These are phyloP conservation scores for Serpula lacrymans DNA, from an alignment of 768 basidiomycete genomes.

Conservation along the genomic window DNA sequence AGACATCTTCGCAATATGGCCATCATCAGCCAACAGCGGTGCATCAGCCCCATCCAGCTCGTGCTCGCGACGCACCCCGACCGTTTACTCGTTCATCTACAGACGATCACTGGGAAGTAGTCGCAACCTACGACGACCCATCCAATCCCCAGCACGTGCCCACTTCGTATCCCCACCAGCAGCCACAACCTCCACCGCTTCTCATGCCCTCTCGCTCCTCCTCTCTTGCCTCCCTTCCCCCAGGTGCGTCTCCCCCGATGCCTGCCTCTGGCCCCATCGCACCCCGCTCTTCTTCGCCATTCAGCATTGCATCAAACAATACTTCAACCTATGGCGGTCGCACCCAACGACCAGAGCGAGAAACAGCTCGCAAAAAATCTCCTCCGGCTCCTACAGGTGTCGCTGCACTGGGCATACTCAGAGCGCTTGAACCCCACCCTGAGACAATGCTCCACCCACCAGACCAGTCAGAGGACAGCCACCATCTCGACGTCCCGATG, in stretches of 20 bases:
- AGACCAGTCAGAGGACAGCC: constrained; percentile 27
- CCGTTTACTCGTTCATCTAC: constrained; percentile 27
- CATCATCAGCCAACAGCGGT: constrained; percentile 2
- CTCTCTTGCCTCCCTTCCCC: constrained; percentile 47
- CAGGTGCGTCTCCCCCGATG: constrained; percentile 36
- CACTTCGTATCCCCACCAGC: constrained; percentile 21
- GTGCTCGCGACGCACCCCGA: constrained; percentile 22
- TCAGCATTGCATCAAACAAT: constrained; percentile 30
- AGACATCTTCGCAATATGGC: constrained; percentile 21
- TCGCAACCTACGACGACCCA: constrained; percentile 27
- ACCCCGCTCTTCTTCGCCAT: constrained; percentile 45
- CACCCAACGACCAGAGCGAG: constrained; percentile 16
- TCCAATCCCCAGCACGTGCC: constrained; percentile 7
- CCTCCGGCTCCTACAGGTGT: constrained; percentile 27
- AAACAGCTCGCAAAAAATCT: constrained; percentile 24
- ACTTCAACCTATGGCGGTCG: constrained; percentile 15
- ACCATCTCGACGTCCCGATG: constrained; percentile 14
- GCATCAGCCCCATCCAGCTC: constrained; percentile 5
- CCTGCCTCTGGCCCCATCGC: constrained; percentile 17
- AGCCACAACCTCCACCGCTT: constrained; percentile 18
- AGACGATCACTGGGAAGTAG: constrained; percentile 48
- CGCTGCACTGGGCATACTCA: constrained; percentile 52
- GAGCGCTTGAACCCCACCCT: constrained; percentile 56
- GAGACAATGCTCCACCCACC: constrained; percentile 17
- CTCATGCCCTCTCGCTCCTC: constrained; percentile 46